Evolutionary conservation across 2,329 filamentous ascomycete genomes (phyloP).

Genomic region (Ophiocordyceps australis): DNA sequence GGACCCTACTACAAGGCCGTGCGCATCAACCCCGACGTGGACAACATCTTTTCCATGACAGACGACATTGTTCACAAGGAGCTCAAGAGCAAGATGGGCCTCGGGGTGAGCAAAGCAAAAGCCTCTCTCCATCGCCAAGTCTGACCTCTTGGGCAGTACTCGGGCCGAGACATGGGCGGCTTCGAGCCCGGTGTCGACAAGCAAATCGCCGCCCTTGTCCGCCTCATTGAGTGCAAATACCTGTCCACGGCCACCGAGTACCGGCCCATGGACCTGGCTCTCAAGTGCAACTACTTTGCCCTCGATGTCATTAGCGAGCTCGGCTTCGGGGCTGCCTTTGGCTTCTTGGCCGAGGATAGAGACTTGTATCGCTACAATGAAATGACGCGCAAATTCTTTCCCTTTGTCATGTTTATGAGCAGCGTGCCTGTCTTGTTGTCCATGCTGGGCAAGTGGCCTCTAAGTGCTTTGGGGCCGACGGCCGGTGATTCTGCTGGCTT

Average conservation of each 20-base stretch:
- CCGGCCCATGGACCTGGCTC: constrained; percentile 7
- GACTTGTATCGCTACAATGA: constrained; percentile 29
- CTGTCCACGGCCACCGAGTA: constrained; percentile 1
- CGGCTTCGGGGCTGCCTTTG: constrained; percentile 29
- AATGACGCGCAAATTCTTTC: constrained; percentile 12
- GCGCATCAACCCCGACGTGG: constrained; percentile 26
- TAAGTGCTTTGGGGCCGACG: background rate
- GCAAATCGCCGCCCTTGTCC: constrained; percentile 3
- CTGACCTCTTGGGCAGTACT: constrained; percentile 20
- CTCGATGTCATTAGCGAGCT: constrained; percentile 35
- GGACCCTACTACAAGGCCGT: constrained; percentile 25
- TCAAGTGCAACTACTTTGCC: constrained; percentile 33
- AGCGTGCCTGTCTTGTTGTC: constrained; percentile 3
- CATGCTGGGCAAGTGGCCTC: constrained; percentile 1
- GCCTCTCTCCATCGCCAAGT: background rate
- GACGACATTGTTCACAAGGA: constrained; percentile 24
- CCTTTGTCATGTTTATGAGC: constrained; percentile 3
- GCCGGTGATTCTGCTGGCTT: constrained; percentile 1
- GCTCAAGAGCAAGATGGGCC: constrained; percentile 26
- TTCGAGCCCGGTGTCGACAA: constrained; percentile 19
- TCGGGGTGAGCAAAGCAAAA: constrained; percentile 21
- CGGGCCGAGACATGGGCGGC: constrained; percentile 27
- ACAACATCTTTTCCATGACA: constrained; percentile 29
- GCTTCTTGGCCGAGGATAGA: constrained; percentile 23
- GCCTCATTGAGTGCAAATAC: constrained; percentile 3